Conservation (phyloP, 2,329 filamentous ascomycete genomes). For the Aplosporella prunicola region DNA sequence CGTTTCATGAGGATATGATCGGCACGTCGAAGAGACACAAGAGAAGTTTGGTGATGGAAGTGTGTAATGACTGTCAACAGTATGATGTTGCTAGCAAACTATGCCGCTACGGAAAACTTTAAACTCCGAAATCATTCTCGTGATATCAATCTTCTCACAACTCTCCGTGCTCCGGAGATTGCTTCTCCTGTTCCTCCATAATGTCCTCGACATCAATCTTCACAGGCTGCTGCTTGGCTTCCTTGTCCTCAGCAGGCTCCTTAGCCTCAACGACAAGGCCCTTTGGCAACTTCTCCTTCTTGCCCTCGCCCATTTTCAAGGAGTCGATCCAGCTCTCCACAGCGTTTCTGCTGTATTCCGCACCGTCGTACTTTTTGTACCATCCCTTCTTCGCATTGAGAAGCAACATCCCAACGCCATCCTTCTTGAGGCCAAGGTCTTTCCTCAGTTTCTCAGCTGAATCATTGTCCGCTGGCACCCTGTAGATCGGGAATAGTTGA, state of each 20-base stretch:
- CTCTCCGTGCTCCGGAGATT: slow-evolving; percentile 19
- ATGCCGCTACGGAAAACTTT: no score
- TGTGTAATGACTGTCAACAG: no score
- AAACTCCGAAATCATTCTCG: neutral
- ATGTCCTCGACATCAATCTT: slow-evolving; percentile 26
- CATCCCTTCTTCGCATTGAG: slow-evolving; percentile 78
- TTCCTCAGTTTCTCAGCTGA: slow-evolving; percentile 47
- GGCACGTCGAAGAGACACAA: no score
- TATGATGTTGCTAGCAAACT: no score
- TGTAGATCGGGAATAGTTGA: slow-evolving; percentile 75
- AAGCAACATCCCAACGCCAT: slow-evolving; percentile 63
- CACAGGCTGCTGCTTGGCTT: slow-evolving; percentile 19
- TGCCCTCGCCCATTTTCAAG: slow-evolving; percentile 81
- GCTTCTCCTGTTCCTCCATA: slow-evolving; percentile 15
- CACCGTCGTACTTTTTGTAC: slow-evolving; percentile 65
- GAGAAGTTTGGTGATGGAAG: no score
- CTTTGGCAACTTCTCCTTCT: slow-evolving; percentile 61
- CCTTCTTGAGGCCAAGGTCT: slow-evolving; percentile 50
- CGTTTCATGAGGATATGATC: no score
- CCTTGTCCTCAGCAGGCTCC: slow-evolving; percentile 14
- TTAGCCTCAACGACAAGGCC: slow-evolving; percentile 23
- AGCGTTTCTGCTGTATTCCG: slow-evolving; percentile 46
- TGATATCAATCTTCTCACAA: slow-evolving; percentile 12
- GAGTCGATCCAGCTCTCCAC: slow-evolving; percentile 83
- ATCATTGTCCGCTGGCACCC: slow-evolving; percentile 55